These are phyloP conservation scores for Halenospora varia DNA, from an alignment of 495 filamentous ascomycete species.

Conservation along the genomic window DNA sequence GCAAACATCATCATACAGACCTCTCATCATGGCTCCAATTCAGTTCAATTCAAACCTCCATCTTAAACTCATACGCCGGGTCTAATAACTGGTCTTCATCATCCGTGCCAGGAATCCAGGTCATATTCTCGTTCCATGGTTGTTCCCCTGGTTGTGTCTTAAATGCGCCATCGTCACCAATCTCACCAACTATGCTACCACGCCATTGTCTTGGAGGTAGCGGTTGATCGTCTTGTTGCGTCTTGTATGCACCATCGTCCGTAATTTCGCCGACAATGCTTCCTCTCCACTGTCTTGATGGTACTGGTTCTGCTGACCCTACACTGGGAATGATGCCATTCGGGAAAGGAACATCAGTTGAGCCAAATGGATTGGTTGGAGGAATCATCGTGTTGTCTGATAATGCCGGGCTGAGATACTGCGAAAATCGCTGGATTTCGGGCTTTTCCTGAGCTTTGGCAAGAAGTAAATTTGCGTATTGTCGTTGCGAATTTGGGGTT, in stretches of 20 bases:
- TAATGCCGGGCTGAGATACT: constrained; percentile 3
- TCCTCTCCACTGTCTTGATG: not conserved
- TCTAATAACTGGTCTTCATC: not conserved
- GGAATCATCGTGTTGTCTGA: not conserved
- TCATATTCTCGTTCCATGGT: not conserved
- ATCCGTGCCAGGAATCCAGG: constrained; percentile 5
- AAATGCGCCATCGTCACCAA: constrained; percentile 15
- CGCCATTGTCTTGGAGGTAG: not conserved
- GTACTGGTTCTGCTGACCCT: not conserved
- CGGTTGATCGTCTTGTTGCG: not conserved
- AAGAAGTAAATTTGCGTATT: constrained; percentile 22
- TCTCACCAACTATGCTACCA: constrained; percentile 21
- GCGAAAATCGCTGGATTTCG: constrained; percentile 16
- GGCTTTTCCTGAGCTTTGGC: constrained; percentile 23
- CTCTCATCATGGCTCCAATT: not conserved
- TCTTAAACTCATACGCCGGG: not conserved
- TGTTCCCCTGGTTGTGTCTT: constrained; percentile 5
- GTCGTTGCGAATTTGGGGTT: constrained; percentile 22
- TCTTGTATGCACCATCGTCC: constrained; percentile 16
- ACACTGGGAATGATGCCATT: not conserved
- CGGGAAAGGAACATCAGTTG: not conserved
- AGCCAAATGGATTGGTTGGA: not conserved
- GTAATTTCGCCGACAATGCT: constrained; percentile 22
- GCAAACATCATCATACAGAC: not conserved
- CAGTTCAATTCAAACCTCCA: not conserved